phyloP scores from a whole-genome alignment of 2,329 filamentous ascomycete species.

The Spiromastix sp. region DNA sequence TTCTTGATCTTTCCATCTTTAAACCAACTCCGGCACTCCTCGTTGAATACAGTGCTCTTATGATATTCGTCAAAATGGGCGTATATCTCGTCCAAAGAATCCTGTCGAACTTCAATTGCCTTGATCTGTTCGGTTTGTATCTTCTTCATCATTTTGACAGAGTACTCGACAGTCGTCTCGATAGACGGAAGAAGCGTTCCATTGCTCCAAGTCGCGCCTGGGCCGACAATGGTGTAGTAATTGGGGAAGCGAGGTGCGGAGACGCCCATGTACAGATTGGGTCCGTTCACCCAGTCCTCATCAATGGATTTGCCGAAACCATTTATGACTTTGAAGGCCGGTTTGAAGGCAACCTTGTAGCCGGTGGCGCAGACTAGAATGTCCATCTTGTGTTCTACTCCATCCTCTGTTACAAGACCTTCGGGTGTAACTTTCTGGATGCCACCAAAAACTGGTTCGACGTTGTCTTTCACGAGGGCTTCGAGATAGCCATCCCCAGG shows the following conservation, averaged over 20 bases:
- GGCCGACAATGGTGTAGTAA: slow-evolving; percentile 18
- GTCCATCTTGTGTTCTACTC: slow-evolving; percentile 16
- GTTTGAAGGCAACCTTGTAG: slow-evolving; percentile 29
- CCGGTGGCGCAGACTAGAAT: slow-evolving; percentile 31
- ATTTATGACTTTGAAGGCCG: slow-evolving; percentile 26
- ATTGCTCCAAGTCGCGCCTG: background rate
- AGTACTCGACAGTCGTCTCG: slow-evolving; percentile 1
- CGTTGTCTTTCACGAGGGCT: slow-evolving; percentile 17
- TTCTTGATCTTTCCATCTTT: background rate
- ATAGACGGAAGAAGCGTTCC: slow-evolving; percentile 2
- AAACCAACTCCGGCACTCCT: slow-evolving; percentile 1
- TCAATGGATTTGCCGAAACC: slow-evolving; percentile 13
- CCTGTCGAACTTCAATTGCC: background rate
- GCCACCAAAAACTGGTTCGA: slow-evolving; percentile 11
- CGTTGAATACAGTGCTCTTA: background rate
- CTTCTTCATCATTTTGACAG: background rate
- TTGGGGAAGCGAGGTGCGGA: slow-evolving; percentile 17
- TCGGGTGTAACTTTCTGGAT: slow-evolving; percentile 16
- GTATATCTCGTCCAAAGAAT: background rate
- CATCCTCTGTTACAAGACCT: slow-evolving; percentile 15
- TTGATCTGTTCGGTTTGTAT: background rate
- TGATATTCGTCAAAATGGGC: background rate
- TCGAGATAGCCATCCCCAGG: slow-evolving; percentile 21
- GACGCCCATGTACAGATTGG: slow-evolving; percentile 17
- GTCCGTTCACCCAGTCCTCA: slow-evolving; percentile 14